These are phyloP conservation scores for Tolypocladium capitatum DNA, from an alignment of 2,329 filamentous ascomycete species.

Conservation along the genomic window DNA sequence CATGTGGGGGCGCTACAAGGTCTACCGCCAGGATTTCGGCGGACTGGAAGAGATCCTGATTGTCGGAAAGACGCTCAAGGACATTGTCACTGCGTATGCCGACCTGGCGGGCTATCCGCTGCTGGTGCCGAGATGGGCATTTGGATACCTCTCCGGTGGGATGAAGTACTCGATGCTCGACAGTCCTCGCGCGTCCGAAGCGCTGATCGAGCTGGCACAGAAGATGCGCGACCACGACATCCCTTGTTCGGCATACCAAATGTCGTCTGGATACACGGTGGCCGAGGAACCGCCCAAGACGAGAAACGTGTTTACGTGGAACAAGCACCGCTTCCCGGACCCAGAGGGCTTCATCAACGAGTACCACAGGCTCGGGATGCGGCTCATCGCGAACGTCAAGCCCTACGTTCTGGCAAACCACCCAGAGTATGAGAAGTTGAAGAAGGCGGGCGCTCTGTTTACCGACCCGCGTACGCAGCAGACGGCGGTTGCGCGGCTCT, in stretches of 20 bases:
- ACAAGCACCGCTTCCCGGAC: conserved; percentile 54
- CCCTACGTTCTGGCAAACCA: conserved; percentile 57
- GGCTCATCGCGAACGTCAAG: conserved; percentile 59
- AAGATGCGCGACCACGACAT: not conserved
- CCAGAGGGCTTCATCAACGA: conserved; percentile 49
- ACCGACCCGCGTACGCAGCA: conserved; percentile 31
- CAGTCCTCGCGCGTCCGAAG: not conserved
- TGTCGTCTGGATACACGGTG: not conserved
- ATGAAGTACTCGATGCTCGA: not conserved
- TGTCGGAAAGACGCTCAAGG: not conserved
- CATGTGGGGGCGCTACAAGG: not conserved
- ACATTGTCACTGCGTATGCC: not conserved
- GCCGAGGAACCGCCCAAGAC: not conserved
- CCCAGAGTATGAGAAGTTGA: conserved; percentile 50
- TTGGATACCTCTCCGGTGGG: not conserved
- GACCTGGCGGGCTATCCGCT: not conserved
- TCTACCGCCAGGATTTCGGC: not conserved
- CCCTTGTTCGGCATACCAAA: not conserved
- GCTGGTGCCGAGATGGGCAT: not conserved
- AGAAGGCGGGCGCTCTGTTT: conserved; percentile 48
- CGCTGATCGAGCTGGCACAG: not conserved
- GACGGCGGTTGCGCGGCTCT: conserved; percentile 41
- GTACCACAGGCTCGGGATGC: conserved; percentile 51
- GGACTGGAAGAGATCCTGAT: not conserved
- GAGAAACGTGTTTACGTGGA: conserved; percentile 38